phyloP scores from a whole-genome alignment of 2,329 filamentous ascomycete species.

The Xenoacremonium recifei region DNA sequence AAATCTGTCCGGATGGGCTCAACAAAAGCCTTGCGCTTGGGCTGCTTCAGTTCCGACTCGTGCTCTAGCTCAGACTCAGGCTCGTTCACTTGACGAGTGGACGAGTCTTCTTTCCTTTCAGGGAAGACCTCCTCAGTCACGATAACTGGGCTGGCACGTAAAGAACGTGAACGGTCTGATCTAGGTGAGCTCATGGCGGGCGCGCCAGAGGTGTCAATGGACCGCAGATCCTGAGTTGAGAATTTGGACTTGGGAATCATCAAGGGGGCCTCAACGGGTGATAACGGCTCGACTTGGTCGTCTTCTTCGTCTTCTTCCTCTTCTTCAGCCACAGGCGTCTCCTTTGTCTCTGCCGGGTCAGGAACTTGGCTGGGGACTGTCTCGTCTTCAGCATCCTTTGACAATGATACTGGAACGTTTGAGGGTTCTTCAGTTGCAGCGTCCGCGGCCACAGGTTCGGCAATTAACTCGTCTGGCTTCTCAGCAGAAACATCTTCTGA shows the following conservation, averaged over 20 bases:
- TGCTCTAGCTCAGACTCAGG: conserved; percentile 8
- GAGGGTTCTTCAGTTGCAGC: conserved; percentile 1
- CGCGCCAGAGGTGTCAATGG: no score
- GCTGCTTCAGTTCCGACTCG: conserved; percentile 15
- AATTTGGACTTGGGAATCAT: conserved; percentile 24
- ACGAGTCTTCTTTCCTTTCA: conserved; percentile 2
- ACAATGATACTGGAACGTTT: conserved; percentile 15
- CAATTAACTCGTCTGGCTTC: neutral
- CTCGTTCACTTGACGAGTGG: neutral
- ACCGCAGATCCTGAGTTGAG: conserved; percentile 27
- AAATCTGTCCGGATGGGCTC: conserved; percentile 58
- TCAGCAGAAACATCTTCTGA: neutral
- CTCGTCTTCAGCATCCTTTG: conserved; percentile 12
- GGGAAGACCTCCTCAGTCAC: conserved; percentile 7
- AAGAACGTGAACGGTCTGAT: no score
- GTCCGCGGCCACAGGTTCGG: neutral
- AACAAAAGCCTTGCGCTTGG: conserved; percentile 34
- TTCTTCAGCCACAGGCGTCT: conserved; percentile 7
- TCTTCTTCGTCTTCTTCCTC: conserved; percentile 10
- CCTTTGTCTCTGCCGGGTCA: conserved; percentile 11
- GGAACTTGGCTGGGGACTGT: conserved; percentile 15
- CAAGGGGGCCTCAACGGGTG: conserved; percentile 15
- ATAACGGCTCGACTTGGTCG: neutral
- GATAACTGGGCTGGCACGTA: conserved; percentile 9
- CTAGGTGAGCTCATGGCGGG: conserved; percentile 17